Percentiles rank a stretch among this genome's conserved stretches.
Conservation (phyloP, 176 grass and related monocot genomes). For the Carex pumila region DNA sequence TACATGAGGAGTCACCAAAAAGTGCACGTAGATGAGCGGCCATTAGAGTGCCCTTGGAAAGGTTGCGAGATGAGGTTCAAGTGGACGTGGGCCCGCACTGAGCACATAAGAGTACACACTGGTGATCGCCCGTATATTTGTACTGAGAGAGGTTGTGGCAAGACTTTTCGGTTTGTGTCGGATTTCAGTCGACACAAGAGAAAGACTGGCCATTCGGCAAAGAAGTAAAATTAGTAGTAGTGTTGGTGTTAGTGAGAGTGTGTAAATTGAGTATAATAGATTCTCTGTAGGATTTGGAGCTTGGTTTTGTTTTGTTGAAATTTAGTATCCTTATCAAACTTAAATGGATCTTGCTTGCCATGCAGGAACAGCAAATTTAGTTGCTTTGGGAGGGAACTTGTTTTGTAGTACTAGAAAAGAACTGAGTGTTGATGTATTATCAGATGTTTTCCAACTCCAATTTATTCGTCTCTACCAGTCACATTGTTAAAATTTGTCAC, state of each 20-base stretch:
- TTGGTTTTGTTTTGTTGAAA: slow-evolving; percentile 8
- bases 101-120: slow-evolving; percentile 85
- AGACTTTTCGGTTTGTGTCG: slow-evolving; percentile 90
- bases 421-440: no score
- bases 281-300: slow-evolving; percentile 4
- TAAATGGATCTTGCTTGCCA: background rate
- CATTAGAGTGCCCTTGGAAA: slow-evolving; percentile 75
- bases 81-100: slow-evolving; percentile 92
- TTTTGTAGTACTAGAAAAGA: background rate
- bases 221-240: slow-evolving; percentile 12
- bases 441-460: background rate
- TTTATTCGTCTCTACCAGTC: background rate
- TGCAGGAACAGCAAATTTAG: background rate
- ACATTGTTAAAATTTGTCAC: background rate
- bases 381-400: background rate
- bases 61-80: slow-evolving; percentile 82
- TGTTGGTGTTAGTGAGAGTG: background rate
- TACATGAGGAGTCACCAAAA: slow-evolving; percentile 78
- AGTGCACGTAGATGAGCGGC: slow-evolving; percentile 71
- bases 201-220: slow-evolving; percentile 66
- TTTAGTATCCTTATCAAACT: background rate
- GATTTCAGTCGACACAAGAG: slow-evolving; percentile 93
- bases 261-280: slow-evolving; percentile 14
- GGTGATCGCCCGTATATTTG: slow-evolving; percentile 87
- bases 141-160: slow-evolving; percentile 50